A percentile compares a stretch with the other conserved stretches of the same genome.
These are phyloP conservation scores for Cutaneotrichosporon dermatis DNA, from an alignment of 1,284 basidiomycete genomes.

Conservation along the genomic window DNA sequence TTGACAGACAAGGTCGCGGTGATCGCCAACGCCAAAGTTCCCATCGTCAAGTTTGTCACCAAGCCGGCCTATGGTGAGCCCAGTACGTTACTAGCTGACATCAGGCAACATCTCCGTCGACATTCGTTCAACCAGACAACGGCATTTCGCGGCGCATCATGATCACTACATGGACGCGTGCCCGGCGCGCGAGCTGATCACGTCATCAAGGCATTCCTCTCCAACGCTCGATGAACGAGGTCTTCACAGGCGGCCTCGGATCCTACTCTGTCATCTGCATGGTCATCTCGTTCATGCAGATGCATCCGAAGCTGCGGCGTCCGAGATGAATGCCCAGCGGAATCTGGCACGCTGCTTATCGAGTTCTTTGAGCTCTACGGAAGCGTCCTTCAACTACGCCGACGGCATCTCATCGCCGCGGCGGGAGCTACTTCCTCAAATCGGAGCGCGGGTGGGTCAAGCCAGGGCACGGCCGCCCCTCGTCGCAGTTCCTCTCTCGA, in stretches of 20 bases:
- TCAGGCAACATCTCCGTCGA: slow-evolving; percentile 79
- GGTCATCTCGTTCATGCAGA: slow-evolving; percentile 88
- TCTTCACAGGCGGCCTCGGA: slow-evolving; percentile 89
- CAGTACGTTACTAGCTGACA: neutral
- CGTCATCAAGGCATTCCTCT: slow-evolving; percentile 70
- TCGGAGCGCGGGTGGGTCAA: slow-evolving; percentile 71
- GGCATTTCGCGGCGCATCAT: slow-evolving; percentile 77
- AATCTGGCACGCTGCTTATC: slow-evolving; percentile 90
- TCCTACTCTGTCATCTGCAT: slow-evolving; percentile 92
- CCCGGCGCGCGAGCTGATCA: slow-evolving; percentile 74
- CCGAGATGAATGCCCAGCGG: slow-evolving; percentile 76
- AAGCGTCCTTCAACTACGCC: slow-evolving; percentile 78
- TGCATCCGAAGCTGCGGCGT: slow-evolving; percentile 89
- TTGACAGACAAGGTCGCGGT: slow-evolving; percentile 63
- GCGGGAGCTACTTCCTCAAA: slow-evolving; percentile 82
- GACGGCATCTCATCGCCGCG: slow-evolving; percentile 79
- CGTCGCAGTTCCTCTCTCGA: slow-evolving; percentile 59
- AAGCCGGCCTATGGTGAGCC: slow-evolving; percentile 52
- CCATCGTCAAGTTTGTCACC: slow-evolving; percentile 89
- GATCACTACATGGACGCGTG: slow-evolving; percentile 71
- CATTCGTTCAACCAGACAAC: slow-evolving; percentile 85
- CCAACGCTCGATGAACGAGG: slow-evolving; percentile 94
- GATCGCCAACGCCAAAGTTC: slow-evolving; percentile 84
- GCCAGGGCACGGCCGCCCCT: slow-evolving; percentile 43
- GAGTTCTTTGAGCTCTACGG: slow-evolving; percentile 80